A percentile compares a stretch with the other conserved stretches of the same genome.
Evolutionary conservation across 805 yeast genomes (phyloP).

Genomic region (Jamesozyma jinghongensis): DNA sequence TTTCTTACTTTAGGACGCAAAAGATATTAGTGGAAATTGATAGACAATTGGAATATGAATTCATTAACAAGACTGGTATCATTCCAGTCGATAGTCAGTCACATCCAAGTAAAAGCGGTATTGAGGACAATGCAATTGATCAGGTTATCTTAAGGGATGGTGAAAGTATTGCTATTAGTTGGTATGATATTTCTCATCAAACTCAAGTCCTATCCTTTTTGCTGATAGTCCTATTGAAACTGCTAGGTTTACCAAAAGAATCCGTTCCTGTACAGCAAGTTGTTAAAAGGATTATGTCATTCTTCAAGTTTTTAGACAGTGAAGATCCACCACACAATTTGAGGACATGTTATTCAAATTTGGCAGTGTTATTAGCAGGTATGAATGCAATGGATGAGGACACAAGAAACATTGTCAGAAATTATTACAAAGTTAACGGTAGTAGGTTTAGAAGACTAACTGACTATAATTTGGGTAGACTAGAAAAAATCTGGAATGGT

Average conservation of each 20-base stretch:
- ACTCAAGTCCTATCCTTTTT: slow-evolving; percentile 30
- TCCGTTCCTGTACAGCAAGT: slow-evolving; percentile 29
- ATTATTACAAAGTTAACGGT: slow-evolving; percentile 27
- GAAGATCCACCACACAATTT: slow-evolving; percentile 30
- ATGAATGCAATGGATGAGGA: slow-evolving; percentile 29
- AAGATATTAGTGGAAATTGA: slow-evolving; percentile 29
- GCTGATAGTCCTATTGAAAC: slow-evolving; percentile 25
- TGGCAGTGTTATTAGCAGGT: slow-evolving; percentile 31
- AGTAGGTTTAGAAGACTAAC: slow-evolving; percentile 26
- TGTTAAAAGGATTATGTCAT: slow-evolving; percentile 26
- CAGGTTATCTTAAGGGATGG: slow-evolving; percentile 22
- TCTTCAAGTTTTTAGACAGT: slow-evolving; percentile 27
- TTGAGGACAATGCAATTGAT: slow-evolving; percentile 30
- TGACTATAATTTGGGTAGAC: slow-evolving; percentile 27
- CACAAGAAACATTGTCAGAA: slow-evolving; percentile 25
- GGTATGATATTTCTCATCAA: slow-evolving; percentile 33
- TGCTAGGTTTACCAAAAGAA: slow-evolving; percentile 28
- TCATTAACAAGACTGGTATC: slow-evolving; percentile 29
- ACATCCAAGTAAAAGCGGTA: slow-evolving; percentile 28
- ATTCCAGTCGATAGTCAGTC: slow-evolving; percentile 27
- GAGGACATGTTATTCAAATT: slow-evolving; percentile 31
- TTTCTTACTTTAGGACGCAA: slow-evolving; percentile 28
- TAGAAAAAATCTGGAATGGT: slow-evolving; percentile 30
- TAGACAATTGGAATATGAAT: slow-evolving; percentile 28
- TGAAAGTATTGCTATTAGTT: slow-evolving; percentile 27